Percentiles rank a stretch among this genome's conserved stretches.
These are phyloP conservation scores for Penicillium sp. DNA, from an alignment of 2,329 filamentous ascomycete genomes.

Conservation along the genomic window DNA sequence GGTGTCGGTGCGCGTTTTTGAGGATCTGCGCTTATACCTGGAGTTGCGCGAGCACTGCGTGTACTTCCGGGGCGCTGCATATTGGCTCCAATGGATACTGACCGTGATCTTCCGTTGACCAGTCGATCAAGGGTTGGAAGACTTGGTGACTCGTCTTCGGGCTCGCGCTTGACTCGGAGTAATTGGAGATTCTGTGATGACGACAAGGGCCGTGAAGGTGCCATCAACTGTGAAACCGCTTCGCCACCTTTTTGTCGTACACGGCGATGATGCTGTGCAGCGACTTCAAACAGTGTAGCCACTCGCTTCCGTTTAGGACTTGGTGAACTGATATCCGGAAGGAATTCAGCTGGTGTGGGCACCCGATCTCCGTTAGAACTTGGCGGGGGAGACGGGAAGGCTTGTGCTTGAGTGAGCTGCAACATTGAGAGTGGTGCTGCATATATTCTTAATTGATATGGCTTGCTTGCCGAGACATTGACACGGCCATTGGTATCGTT, in stretches of 20 bases:
- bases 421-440: conserved; percentile 36
- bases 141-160: conserved; percentile 28
- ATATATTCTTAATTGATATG: conserved; percentile 38
- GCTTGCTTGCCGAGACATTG: conserved; percentile 7
- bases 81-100: conserved; percentile 34
- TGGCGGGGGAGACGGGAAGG: conserved; percentile 34
- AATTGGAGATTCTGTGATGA: conserved; percentile 32
- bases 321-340: conserved; percentile 39
- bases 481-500: conserved; percentile 19
- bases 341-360: conserved; percentile 33
- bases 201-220: conserved; percentile 28
- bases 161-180: conserved; percentile 38
- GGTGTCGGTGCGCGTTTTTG: conserved; percentile 26
- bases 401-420: conserved; percentile 35
- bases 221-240: conserved; percentile 43
- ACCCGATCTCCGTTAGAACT: conserved; percentile 17
- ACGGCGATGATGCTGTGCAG: conserved; percentile 41
- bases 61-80: conserved; percentile 21
- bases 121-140: conserved; percentile 31
- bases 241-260: conserved; percentile 43
- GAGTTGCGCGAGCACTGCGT: conserved; percentile 14
- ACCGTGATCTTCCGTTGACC: conserved; percentile 31
- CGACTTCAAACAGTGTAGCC: conserved; percentile 44
- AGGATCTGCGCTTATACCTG: conserved; percentile 15
- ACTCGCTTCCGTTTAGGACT: conserved; percentile 46